These are phyloP conservation scores for Fusarium nelsonii DNA, from an alignment of 2,329 filamentous ascomycete genomes.

Conservation along the genomic window DNA sequence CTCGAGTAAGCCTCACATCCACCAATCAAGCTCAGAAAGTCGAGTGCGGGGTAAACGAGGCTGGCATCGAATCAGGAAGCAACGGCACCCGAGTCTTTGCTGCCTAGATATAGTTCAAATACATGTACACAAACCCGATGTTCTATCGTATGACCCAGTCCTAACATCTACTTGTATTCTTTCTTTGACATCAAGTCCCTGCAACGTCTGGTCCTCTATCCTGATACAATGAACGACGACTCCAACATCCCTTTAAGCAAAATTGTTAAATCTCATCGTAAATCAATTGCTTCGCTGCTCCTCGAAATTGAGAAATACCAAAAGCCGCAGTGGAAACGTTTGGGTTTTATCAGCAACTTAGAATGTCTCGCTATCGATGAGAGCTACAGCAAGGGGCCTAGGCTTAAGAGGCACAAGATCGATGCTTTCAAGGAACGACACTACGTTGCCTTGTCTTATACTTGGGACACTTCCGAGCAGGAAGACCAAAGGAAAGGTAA, in stretches of 20 bases:
- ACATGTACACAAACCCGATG: too few relatives aligned
- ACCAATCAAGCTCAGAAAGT: neutral
- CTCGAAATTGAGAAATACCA: neutral
- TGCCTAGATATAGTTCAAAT: neutral
- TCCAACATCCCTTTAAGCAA: neutral
- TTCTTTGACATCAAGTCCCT: neutral
- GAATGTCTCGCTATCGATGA: neutral
- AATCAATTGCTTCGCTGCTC: constrained; percentile 5
- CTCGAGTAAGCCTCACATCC: neutral
- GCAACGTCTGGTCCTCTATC: too few relatives aligned
- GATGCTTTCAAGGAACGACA: neutral
- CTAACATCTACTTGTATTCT: too few relatives aligned
- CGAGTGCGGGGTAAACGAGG: neutral
- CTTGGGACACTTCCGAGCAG: neutral
- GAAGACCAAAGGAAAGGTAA: neutral
- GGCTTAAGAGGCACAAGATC: neutral
- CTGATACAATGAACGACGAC: neutral
- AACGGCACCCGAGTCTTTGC: neutral
- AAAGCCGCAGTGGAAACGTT: neutral
- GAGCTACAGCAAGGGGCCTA: neutral
- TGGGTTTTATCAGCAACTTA: neutral
- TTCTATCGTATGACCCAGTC: too few relatives aligned
- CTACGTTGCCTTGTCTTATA: constrained; percentile 13
- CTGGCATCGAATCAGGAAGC: neutral
- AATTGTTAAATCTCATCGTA: neutral